phyloP scores from a whole-genome alignment of 2,329 filamentous ascomycete species.

The Stylonectria norvegica region DNA sequence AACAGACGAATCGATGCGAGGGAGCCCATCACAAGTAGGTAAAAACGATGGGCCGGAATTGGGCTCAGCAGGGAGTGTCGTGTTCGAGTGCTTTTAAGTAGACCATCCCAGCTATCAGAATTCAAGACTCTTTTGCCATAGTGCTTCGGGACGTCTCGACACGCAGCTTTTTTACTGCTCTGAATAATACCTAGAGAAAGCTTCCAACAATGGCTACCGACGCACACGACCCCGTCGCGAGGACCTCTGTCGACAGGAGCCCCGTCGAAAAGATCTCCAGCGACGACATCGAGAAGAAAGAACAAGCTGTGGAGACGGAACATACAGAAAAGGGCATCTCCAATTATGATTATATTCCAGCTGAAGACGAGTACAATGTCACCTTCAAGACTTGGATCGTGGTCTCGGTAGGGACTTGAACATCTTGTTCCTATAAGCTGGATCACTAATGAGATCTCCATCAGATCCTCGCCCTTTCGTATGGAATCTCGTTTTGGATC shows the following conservation, averaged over 20 bases:
- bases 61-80: too few relatives aligned
- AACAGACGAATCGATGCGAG: too few relatives aligned
- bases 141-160: too few relatives aligned
- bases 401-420: conserved; percentile 20
- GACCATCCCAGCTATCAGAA: too few relatives aligned
- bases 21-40: too few relatives aligned
- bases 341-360: conserved; percentile 23
- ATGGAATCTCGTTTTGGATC: conserved; percentile 40
- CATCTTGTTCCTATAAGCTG: not conserved
- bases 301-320: conserved; percentile 1
- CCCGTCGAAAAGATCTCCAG: conserved; percentile 6
- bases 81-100: too few relatives aligned
- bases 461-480: conserved; percentile 33
- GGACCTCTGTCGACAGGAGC: too few relatives aligned
- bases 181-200: too few relatives aligned
- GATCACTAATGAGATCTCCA: not conserved
- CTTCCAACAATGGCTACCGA: conserved; percentile 1
- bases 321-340: conserved; percentile 10
- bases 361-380: conserved; percentile 36
- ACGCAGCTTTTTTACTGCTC: too few relatives aligned
- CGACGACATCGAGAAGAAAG: conserved; percentile 15
- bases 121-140: too few relatives aligned
- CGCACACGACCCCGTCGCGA: conserved; percentile 1
- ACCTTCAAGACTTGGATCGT: conserved; percentile 41
- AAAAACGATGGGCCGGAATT: too few relatives aligned